Base-by-base conservation (phyloP, 1,284 basidiomycete genomes). In the Pseudozyma hubeiensis region DNA sequence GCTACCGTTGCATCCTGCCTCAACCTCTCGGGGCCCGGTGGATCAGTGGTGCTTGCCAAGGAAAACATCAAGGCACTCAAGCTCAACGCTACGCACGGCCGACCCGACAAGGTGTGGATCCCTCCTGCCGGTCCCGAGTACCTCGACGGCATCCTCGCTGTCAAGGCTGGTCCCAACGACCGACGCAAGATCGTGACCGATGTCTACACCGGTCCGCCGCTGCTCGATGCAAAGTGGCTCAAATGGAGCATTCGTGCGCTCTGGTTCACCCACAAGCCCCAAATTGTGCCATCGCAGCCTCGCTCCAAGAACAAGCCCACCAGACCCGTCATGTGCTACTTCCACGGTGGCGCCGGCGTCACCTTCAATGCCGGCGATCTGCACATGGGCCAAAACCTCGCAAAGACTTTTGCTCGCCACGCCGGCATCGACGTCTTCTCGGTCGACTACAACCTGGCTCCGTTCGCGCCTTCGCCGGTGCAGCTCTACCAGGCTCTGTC, bases 391-490 rank as follows among this genome's bases (percentile, higher is more conserved):
- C 64, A 72, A 56, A 68, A 68, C 17, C 61, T 83, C 7, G 73
- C 75, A n/a, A 65, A 63, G 48, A 79, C 68, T 24, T 60, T 82
- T 16, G 67, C 81, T 7, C 62, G 67, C 34, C 62, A 44, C 2
- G 53, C 65, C 1, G 63, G 73, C 46, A 69, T 81, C 59, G 81
- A 82, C 51, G 52, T 83, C 13, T 82, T 83, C 47, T 75, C 81
- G 48, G 79, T 83, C 56, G 81, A 83, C 58, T 83, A 83, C 75
- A 68, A 78, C 67, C 60, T 83, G 29, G 81, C 81, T 9, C 81
- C 81, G 1, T 69, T 65, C 17, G 78, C 75, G 1, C 70, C 72
- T 8, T 78, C 62, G 56, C 81, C 81, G 8, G 68, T 81, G 10
- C 76, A 76, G 48, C 64, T 83, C 41, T 59, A 77, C 40, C 81